Percentiles rank a stretch among this genome's conserved stretches.
phyloP scores from a whole-genome alignment of 768 basidiomycete genomes.

The Lactarius vividus region DNA sequence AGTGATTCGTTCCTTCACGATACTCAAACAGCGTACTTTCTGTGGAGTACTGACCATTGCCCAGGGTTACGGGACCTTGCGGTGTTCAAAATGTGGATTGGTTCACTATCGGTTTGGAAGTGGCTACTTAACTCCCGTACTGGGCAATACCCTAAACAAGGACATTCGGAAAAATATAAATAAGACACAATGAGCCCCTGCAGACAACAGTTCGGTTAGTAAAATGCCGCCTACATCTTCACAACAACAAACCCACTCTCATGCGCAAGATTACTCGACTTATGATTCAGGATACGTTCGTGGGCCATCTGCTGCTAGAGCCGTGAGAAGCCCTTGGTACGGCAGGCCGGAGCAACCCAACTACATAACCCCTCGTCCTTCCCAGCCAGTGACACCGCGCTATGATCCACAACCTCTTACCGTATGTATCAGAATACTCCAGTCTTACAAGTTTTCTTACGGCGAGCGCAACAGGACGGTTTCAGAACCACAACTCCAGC shows the following conservation, averaged over 20 bases:
- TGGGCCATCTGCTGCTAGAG: neutral
- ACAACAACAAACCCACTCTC: neutral
- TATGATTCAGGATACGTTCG: neutral
- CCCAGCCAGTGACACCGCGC: neutral
- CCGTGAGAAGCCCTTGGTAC: neutral
- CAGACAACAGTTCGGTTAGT: no score
- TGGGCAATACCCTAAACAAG: no score
- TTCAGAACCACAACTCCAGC: no score
- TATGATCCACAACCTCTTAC: neutral
- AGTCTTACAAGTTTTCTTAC: neutral
- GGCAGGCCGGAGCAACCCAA: neutral
- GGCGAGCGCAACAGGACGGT: neutral
- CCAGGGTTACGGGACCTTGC: no score
- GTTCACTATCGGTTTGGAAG: no score
- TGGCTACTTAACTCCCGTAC: no score
- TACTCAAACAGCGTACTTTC: no score
- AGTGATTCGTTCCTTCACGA: no score
- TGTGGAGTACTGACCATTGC: no score
- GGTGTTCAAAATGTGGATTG: no score
- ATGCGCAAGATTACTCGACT: neutral
- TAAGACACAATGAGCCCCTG: no score
- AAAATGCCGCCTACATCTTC: neutral
- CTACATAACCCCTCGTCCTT: neutral
- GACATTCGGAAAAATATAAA: no score
- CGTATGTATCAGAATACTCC: neutral